Base-by-base conservation (phyloP, 805 yeast genomes). In the Kuraishia ogatae region DNA sequence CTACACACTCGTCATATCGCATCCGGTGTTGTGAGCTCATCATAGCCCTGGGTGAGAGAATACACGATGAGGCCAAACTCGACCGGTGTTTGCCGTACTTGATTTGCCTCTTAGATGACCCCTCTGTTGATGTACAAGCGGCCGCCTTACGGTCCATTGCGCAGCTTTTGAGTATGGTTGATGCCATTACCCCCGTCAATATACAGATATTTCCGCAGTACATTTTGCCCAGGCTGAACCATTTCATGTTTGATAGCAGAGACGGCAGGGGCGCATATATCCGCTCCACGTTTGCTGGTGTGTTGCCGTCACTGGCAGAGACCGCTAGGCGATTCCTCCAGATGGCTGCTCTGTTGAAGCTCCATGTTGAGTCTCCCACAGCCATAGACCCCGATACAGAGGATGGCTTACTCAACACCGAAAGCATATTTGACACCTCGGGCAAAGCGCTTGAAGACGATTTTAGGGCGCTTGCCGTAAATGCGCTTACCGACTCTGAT, bases 61-160 rank as follows among this genome's bases (percentile, higher is more conserved):
- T 90, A 1, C 80, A 81, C 23, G 98, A 94, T 65, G 96, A 88
- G 55, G 84, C 84, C 17, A 93, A 91, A 65, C 72, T 94, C 47
- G 97, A 94, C 66, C 71, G 97, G 50, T 82, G 90, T 35, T 67
- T 94, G 23, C 98, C 99, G 0, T 89, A 86, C 64, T 66, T 94
- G 23, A 78, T 89, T 22, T 71, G 82, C n/a, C 73, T 90, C 54
- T 66, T 92, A 15, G 90, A 87, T 53, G 96, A 89, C 57, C 71
- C 77, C 1, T 77, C 84, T 20, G 76, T 82, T 0, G 79, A 76
- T 50, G 94, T 90, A 2, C 87, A 85, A 53, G 78, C 83, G 1
- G 72, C 82, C 2, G 88, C 96, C 0, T 61, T 94, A 7, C 73
- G 81, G 50, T 72, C 84, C 1, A 64, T 89, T 50, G 82, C 96